A percentile compares a stretch with the other conserved stretches of the same genome.
Conservation (phyloP, 2,329 filamentous ascomycete genomes). For the Epicoccum nigrum region DNA sequence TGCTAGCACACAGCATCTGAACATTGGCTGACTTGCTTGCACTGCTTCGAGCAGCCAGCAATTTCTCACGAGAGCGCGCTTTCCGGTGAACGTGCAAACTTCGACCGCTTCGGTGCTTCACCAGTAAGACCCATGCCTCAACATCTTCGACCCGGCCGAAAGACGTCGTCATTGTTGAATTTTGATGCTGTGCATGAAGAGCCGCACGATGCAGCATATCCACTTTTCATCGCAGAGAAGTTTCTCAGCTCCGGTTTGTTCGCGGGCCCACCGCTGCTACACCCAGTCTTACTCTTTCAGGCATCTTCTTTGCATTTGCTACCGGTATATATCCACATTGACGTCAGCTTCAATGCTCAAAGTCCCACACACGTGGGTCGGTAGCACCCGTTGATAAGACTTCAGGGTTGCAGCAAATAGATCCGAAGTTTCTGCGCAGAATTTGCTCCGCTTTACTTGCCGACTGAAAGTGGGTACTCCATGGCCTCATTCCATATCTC, state of each 20-base stretch:
- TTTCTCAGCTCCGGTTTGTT: conserved; percentile 20
- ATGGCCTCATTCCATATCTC: conserved; percentile 7
- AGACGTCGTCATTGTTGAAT: conserved; percentile 10
- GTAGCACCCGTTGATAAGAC: conserved; percentile 13
- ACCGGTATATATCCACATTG: conserved; percentile 4
- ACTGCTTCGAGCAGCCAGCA: conserved; percentile 1
- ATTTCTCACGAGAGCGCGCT: neutral
- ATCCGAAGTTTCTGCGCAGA: conserved; percentile 11
- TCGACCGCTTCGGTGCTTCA: conserved; percentile 9
- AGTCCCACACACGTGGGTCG: conserved; percentile 16
- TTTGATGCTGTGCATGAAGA: conserved; percentile 12
- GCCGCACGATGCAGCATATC: conserved; percentile 4
- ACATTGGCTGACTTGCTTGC: neutral
- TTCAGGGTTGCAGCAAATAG: conserved; percentile 5
- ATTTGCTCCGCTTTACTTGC: conserved; percentile 15
- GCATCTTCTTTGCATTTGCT: conserved; percentile 6
- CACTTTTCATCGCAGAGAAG: conserved; percentile 18
- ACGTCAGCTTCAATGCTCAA: conserved; percentile 7
- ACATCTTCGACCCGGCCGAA: conserved; percentile 9
- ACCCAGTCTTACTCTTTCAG: conserved; percentile 6
- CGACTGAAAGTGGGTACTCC: conserved; percentile 11
- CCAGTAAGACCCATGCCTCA: conserved; percentile 15
- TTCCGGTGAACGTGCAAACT: conserved; percentile 8
- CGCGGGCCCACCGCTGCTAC: conserved; percentile 11
- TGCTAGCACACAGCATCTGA: too few species aligned